phyloP scores from a whole-genome alignment of 2,329 filamentous ascomycete genomes.

The Penicillium nordicum region DNA sequence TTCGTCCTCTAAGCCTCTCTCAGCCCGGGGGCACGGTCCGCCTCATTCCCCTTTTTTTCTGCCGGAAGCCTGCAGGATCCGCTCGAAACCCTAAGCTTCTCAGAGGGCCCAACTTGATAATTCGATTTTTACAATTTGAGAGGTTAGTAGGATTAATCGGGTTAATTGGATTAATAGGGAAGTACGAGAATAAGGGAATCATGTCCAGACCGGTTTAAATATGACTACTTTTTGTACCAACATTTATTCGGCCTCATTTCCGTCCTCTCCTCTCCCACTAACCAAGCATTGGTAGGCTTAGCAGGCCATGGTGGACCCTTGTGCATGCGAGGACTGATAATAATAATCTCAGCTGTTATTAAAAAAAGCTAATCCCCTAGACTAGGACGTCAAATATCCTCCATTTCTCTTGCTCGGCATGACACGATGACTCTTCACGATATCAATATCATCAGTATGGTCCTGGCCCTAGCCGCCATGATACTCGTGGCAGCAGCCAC shows the following conservation, averaged over 20 bases:
- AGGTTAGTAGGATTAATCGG: too few species aligned
- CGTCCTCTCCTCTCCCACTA: neutral
- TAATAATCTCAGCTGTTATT: neutral
- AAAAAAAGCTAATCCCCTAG: neutral
- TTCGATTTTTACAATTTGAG: too few species aligned
- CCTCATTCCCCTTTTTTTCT: too few species aligned
- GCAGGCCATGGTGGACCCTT: neutral
- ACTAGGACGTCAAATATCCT: neutral
- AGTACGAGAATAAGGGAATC: too few species aligned
- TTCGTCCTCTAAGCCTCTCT: too few species aligned
- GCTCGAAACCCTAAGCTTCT: too few species aligned
- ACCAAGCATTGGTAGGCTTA: neutral
- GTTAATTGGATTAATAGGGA: too few species aligned
- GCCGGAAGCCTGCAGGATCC: too few species aligned
- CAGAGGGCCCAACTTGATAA: too few species aligned
- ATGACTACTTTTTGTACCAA: too few species aligned
- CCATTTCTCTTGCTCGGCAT: neutral
- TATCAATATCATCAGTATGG: neutral
- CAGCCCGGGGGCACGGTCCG: too few species aligned
- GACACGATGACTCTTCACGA: neutral
- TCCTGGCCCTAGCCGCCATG: neutral
- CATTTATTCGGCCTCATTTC: neutral
- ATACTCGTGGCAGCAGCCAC: neutral
- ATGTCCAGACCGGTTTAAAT: too few species aligned
- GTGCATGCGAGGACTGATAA: neutral